phyloP scores from a whole-genome alignment of 2,329 filamentous ascomycete species.

The Hypoxylon sp. region DNA sequence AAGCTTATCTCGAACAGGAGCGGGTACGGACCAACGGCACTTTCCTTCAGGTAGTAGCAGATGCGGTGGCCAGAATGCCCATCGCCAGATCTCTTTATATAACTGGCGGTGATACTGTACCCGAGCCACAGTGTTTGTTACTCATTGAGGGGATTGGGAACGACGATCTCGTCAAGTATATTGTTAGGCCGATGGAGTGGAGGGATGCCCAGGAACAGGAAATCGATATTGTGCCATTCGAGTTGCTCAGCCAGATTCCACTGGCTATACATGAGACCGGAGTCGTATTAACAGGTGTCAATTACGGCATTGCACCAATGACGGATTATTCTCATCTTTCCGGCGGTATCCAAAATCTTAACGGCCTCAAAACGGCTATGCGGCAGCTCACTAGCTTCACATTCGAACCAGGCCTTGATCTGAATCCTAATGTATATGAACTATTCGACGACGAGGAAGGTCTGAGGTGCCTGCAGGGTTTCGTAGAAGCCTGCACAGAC shows the following conservation, averaged over 20 bases:
- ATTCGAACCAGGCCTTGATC: not conserved
- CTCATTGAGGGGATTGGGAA: not conserved
- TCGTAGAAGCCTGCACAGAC: not conserved
- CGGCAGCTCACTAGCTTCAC: not conserved
- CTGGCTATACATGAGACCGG: constrained; percentile 19
- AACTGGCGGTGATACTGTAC: not conserved
- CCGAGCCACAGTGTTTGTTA: no score
- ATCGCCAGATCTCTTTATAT: constrained; percentile 7
- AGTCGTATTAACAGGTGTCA: constrained; percentile 7
- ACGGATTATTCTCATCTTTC: not conserved
- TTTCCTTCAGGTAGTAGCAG: constrained; percentile 18
- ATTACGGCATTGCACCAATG: not conserved
- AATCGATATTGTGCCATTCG: not conserved
- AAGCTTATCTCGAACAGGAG: constrained; percentile 18
- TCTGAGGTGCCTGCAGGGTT: not conserved
- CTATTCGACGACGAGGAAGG: not conserved
- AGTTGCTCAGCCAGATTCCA: constrained; percentile 19
- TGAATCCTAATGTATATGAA: not conserved
- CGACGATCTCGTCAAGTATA: not conserved
- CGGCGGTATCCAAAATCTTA: not conserved
- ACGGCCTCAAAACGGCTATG: not conserved
- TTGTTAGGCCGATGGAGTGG: constrained; percentile 11
- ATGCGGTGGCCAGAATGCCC: constrained; percentile 24
- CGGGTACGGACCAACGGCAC: constrained; percentile 7
- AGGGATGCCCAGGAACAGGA: not conserved